Evolutionary conservation across 2,329 filamentous ascomycete genomes (phyloP).

Genomic region (Arthrobotrys pseudoclavata): DNA sequence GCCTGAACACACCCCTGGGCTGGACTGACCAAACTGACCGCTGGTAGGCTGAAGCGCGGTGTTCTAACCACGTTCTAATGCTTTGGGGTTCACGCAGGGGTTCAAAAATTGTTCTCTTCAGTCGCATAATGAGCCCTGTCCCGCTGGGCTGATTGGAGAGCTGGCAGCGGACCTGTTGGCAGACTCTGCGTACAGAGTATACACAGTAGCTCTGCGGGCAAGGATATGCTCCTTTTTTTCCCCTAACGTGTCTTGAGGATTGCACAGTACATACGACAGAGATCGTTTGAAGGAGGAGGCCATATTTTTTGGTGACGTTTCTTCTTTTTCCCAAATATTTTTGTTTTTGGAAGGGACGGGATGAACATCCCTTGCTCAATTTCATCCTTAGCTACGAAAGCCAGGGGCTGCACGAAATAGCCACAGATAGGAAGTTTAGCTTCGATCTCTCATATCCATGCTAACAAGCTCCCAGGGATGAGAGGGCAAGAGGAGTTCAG

Average conservation of each 20-base stretch:
- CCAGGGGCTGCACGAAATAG: conserved; percentile 60
- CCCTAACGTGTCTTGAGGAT: background rate
- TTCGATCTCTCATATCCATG: conserved; percentile 55
- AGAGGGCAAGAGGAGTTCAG: conserved; percentile 44
- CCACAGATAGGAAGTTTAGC: conserved; percentile 59
- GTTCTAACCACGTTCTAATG: conserved; percentile 50
- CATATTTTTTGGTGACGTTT: conserved; percentile 43
- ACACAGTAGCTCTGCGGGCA: background rate
- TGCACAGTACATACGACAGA: background rate
- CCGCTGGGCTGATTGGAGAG: conserved; percentile 23
- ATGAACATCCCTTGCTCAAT: conserved; percentile 60
- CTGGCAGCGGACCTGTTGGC: conserved; percentile 27
- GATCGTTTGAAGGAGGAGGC: conserved; percentile 14
- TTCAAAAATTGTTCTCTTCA: conserved; percentile 25
- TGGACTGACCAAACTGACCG: conserved; percentile 45
- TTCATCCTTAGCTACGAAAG: conserved; percentile 57
- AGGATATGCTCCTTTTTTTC: conserved; percentile 7
- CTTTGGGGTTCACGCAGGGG: conserved; percentile 57
- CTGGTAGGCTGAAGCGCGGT: conserved; percentile 60
- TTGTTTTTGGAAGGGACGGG: conserved; percentile 34
- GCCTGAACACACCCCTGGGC: conserved; percentile 37
- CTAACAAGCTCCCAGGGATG: conserved; percentile 42
- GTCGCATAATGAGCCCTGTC: conserved; percentile 36
- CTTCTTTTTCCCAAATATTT: conserved; percentile 37
- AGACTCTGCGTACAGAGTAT: background rate